phyloP scores from a whole-genome alignment of 2,329 filamentous ascomycete genomes.

The Raffaelea arxii region DNA sequence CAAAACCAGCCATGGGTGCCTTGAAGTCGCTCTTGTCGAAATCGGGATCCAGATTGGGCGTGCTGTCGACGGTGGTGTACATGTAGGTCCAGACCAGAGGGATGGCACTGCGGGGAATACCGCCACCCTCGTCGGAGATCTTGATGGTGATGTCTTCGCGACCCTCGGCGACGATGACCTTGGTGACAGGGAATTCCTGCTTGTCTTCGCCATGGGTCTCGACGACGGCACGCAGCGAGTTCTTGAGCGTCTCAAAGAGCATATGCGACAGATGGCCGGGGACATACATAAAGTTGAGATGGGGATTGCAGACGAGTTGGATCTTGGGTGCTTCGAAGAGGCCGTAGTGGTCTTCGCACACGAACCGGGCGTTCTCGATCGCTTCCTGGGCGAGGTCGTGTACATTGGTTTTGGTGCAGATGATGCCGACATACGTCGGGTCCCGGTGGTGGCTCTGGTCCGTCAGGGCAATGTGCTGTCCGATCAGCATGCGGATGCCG shows the following conservation, averaged over 20 bases:
- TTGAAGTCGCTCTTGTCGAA: slow-evolving; percentile 99
- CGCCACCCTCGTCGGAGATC: slow-evolving; percentile 91
- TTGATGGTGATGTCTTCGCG: slow-evolving; percentile 99
- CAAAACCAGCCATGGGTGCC: slow-evolving; percentile 97
- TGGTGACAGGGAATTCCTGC: slow-evolving; percentile 91
- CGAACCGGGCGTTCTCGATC: slow-evolving; percentile 97
- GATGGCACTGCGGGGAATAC: slow-evolving; percentile 85
- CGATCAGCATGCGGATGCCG: slow-evolving; percentile 97
- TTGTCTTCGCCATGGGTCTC: slow-evolving; percentile 92
- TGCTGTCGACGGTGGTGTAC: slow-evolving; percentile 98
- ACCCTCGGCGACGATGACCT: slow-evolving; percentile 94
- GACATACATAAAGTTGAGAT: slow-evolving; percentile 98
- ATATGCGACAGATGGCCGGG: slow-evolving; percentile 98
- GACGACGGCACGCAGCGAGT: slow-evolving; percentile 92
- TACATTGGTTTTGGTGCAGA: slow-evolving; percentile 97
- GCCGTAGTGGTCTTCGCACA: slow-evolving; percentile 97
- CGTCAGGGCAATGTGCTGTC: slow-evolving; percentile 93
- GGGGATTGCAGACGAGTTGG: slow-evolving; percentile 88
- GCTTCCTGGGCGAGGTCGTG: slow-evolving; percentile 90
- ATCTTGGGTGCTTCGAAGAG: slow-evolving; percentile 95
- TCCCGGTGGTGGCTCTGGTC: slow-evolving; percentile 86
- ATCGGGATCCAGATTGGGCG: slow-evolving; percentile 87
- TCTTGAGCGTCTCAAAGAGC: slow-evolving; percentile 98
- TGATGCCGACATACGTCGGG: slow-evolving; percentile 93
- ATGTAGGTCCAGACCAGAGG: slow-evolving; percentile 99